Conservation (phyloP, 306 rosid species). For the Lathyrus sativus region DNA sequence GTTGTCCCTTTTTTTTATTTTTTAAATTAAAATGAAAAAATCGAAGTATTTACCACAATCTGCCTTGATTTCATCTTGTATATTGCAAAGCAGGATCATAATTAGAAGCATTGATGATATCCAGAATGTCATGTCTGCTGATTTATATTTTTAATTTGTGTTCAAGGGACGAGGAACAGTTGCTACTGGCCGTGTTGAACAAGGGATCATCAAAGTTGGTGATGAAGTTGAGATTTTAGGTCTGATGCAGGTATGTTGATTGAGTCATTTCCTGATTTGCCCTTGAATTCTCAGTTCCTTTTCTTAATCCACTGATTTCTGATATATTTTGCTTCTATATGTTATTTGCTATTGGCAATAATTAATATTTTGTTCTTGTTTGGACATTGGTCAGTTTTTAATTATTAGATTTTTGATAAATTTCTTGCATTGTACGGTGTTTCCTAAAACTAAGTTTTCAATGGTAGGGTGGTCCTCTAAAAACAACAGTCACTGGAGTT, state of each 20-base stretch:
- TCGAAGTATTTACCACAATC: conserved; percentile 16
- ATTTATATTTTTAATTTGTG: conserved; percentile 33
- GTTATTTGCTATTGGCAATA: conserved; percentile 14
- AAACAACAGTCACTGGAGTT: conserved; percentile 94
- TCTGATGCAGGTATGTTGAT: conserved; percentile 68
- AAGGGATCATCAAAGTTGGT: conserved; percentile 86
- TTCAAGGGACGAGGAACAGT: conserved; percentile 98
- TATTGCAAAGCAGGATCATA: conserved; percentile 6
- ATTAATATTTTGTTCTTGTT: conserved; percentile 19
- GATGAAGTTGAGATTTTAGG: conserved; percentile 98
- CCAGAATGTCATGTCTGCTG: conserved; percentile 16
- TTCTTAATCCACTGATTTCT: background rate
- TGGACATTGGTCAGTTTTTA: conserved; percentile 15
- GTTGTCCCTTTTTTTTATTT: background rate
- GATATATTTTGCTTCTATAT: conserved; percentile 20
- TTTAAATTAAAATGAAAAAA: background rate
- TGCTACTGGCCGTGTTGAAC: conserved; percentile 97
- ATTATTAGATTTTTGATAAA: conserved; percentile 1
- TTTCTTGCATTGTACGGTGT: conserved; percentile 17
- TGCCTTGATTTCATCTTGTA: too few species aligned
- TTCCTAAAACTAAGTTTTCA: conserved; percentile 35
- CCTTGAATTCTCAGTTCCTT: conserved; percentile 27
- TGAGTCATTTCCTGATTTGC: conserved; percentile 24
- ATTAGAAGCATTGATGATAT: conserved; percentile 13
- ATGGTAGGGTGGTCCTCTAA: conserved; percentile 73